Conservation (phyloP, 2,329 filamentous ascomycete genomes). For the Neophaeococcomyces mojaviensis region DNA sequence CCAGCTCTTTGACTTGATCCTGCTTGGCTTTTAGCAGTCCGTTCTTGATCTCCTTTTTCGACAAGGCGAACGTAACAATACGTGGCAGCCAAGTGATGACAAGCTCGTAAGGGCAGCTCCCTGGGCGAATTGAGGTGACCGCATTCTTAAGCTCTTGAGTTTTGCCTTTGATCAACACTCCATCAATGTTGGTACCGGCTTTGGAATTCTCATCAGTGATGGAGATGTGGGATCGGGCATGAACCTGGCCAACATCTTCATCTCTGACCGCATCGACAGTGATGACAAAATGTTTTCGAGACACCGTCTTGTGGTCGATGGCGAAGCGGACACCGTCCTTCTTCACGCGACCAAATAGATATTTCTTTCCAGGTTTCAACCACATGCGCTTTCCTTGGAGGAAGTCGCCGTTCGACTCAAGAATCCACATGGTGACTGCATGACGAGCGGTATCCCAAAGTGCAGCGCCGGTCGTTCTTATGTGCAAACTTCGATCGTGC, state of each 20-base stretch:
- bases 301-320: slow-evolving; percentile 75
- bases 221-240: slow-evolving; percentile 60
- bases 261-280: slow-evolving; percentile 58
- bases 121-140: slow-evolving; percentile 62
- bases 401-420: slow-evolving; percentile 46
- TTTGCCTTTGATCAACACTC: slow-evolving; percentile 56
- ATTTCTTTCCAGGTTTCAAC: slow-evolving; percentile 77
- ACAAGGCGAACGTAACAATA: slow-evolving; percentile 74
- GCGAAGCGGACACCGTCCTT: slow-evolving; percentile 58
- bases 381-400: slow-evolving; percentile 60
- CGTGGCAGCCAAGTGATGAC: slow-evolving; percentile 70
- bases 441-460: slow-evolving; percentile 6
- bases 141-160: slow-evolving; percentile 46
- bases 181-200: slow-evolving; percentile 72
- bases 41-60: slow-evolving; percentile 59
- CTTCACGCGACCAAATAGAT: slow-evolving; percentile 74
- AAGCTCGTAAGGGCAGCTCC: slow-evolving; percentile 55
- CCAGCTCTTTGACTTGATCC: slow-evolving; percentile 67
- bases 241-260: slow-evolving; percentile 59
- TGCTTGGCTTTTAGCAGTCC: slow-evolving; percentile 58
- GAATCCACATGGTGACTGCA: slow-evolving; percentile 52
- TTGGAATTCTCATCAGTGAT: slow-evolving; percentile 79
- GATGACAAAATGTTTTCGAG: slow-evolving; percentile 78
- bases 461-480: background rate
- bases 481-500: background rate